A percentile compares a stretch with the other conserved stretches of the same genome.
These are phyloP conservation scores for Atkinsonella hypoxylon DNA, from an alignment of 2,329 filamentous ascomycete genomes.

Conservation along the genomic window DNA sequence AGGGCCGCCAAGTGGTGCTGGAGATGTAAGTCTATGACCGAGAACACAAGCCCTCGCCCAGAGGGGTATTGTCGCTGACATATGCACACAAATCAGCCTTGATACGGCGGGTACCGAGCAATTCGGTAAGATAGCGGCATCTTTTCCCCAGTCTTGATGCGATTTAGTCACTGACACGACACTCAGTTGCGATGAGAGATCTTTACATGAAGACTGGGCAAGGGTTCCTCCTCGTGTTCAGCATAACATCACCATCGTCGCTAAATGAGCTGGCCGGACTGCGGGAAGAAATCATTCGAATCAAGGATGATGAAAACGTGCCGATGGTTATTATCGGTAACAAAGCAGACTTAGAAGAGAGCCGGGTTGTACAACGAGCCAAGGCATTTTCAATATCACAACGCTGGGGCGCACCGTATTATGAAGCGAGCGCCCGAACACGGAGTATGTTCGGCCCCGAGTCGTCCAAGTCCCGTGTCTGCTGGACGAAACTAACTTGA, in stretches of 20 bases:
- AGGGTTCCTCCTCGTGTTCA: constrained; percentile 85
- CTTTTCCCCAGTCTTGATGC: not conserved
- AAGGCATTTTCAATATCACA: constrained; percentile 78
- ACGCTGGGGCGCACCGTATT: constrained; percentile 80
- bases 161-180: not conserved
- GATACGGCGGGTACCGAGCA: constrained; percentile 89
- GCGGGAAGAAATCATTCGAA: constrained; percentile 79
- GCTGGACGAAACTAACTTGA: not conserved
- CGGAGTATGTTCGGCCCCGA: constrained; percentile 33
- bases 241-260: constrained; percentile 77
- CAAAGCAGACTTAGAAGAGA: constrained; percentile 82
- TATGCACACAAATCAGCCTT: constrained; percentile 37
- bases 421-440: constrained; percentile 75
- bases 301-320: constrained; percentile 77
- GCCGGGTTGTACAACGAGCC: constrained; percentile 64
- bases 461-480: not conserved
- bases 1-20: constrained; percentile 79
- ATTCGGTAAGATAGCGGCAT: constrained; percentile 53
- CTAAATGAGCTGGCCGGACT: constrained; percentile 69
- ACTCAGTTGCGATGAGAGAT: constrained; percentile 54
- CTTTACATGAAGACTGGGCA: constrained; percentile 91
- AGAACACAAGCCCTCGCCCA: constrained; percentile 8
- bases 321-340: constrained; percentile 88
- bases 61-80: constrained; percentile 10
- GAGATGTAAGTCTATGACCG: constrained; percentile 59